Percentiles rank a stretch among this genome's conserved stretches.
Conservation (phyloP, 441 rosid species). For the Kokia cookei region DNA sequence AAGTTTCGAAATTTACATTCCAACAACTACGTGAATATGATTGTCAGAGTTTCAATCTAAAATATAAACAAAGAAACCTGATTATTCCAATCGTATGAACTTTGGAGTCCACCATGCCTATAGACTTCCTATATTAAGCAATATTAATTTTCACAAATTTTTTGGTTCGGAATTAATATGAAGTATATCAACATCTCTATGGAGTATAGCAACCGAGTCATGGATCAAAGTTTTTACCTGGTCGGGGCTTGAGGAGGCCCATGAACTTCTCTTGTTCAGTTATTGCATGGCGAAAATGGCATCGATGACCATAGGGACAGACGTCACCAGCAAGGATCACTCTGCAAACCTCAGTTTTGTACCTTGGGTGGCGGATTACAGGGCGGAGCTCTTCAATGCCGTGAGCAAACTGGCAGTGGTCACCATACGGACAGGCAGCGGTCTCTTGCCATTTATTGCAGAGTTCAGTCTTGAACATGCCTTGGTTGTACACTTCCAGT, state of each 20-base stretch:
- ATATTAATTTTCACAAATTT: not conserved
- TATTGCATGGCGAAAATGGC: constrained; percentile 66
- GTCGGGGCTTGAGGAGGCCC: constrained; percentile 15
- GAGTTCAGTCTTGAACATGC: constrained; percentile 65
- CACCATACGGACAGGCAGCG: constrained; percentile 56
- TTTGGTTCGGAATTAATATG: not conserved
- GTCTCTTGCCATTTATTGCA: constrained; percentile 82
- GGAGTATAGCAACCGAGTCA: not conserved
- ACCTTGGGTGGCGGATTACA: constrained; percentile 72
- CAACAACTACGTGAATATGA: too few species aligned
- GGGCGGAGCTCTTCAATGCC: constrained; percentile 66
- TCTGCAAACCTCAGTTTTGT: constrained; percentile 69
- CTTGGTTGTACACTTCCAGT: constrained; percentile 55
- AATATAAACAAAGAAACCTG: not conserved
- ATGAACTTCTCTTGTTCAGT: constrained; percentile 39
- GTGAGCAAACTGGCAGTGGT: constrained; percentile 66
- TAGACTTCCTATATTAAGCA: not conserved
- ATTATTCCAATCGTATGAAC: not conserved
- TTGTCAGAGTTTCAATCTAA: too few species aligned
- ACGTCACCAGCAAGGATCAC: constrained; percentile 57
- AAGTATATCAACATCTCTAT: not conserved
- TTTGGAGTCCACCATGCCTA: not conserved
- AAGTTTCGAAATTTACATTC: too few species aligned
- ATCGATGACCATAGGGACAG: constrained; percentile 66
- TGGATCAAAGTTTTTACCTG: constrained; percentile 19